Conservation (phyloP, 495 filamentous ascomycete genomes). For the Talaromyces proteolyticus region DNA sequence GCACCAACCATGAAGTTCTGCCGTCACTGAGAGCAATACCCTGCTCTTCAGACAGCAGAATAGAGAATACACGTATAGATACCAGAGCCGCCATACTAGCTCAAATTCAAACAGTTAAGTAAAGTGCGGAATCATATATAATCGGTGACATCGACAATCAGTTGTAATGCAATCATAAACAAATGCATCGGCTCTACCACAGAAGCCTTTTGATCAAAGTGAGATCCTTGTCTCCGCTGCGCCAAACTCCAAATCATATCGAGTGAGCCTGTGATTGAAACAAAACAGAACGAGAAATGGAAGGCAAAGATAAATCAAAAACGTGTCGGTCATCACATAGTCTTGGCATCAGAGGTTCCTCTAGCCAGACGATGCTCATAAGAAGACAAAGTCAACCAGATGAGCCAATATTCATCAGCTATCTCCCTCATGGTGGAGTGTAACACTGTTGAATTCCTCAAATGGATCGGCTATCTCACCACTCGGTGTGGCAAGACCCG, state of each 20-base stretch:
- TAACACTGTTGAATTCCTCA: constrained; percentile 98
- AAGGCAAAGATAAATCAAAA: not conserved
- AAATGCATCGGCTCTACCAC: not conserved
- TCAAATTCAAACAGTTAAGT: not conserved
- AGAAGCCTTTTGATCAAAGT: not conserved
- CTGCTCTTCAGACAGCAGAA: not conserved
- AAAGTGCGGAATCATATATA: not conserved
- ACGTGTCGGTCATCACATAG: not conserved
- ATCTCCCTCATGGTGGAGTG: constrained; percentile 89
- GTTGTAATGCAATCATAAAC: not conserved
- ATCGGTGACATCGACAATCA: not conserved
- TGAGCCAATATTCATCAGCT: too few relatives aligned
- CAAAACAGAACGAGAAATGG: not conserved
- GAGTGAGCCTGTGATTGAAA: not conserved
- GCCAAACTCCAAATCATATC: not conserved
- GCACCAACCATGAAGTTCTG: not conserved
- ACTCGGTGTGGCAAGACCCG: constrained; percentile 77
- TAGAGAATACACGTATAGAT: too few relatives aligned
- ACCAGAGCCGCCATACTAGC: not conserved
- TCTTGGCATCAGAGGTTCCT: too few relatives aligned
- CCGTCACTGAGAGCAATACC: not conserved
- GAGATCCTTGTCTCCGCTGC: not conserved
- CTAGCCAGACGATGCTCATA: not conserved
- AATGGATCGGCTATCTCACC: constrained; percentile 89
- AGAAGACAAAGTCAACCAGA: too few relatives aligned